These are phyloP conservation scores for Pythium apleroticum DNA, from an alignment of 352 stramenopile genomes.

Conservation along the genomic window DNA sequence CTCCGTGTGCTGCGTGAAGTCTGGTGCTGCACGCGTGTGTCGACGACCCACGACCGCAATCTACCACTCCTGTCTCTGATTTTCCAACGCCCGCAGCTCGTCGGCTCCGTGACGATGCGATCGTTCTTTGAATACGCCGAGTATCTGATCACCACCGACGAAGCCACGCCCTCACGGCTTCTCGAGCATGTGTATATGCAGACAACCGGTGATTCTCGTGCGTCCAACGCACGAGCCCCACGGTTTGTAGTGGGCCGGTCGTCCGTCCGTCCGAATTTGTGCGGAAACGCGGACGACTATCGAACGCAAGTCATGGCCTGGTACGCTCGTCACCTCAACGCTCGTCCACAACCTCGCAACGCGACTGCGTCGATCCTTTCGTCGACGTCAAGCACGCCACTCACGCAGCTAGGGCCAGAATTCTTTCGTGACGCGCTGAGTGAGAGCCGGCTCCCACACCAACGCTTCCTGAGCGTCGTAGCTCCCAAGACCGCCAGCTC, in stretches of 20 bases:
- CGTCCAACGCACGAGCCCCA: not conserved
- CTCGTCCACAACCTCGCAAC: not conserved
- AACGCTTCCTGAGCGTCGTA: slow-evolving; percentile 70
- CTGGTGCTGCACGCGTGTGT: slow-evolving; percentile 12
- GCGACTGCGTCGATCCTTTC: not conserved
- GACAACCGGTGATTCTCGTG: not conserved
- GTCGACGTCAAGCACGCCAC: not conserved
- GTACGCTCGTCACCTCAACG: slow-evolving; percentile 19
- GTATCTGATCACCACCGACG: slow-evolving; percentile 46
- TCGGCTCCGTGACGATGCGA: slow-evolving; percentile 42
- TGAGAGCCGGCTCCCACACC: slow-evolving; percentile 40
- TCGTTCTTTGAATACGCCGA: slow-evolving; percentile 71
- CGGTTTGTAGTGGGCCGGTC: slow-evolving; percentile 17
- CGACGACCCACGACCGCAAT: slow-evolving; percentile 10
- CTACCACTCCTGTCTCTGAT: slow-evolving; percentile 27
- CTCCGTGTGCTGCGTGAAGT: slow-evolving; percentile 18
- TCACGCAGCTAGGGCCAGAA: slow-evolving; percentile 37
- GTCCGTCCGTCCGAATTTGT: slow-evolving; percentile 5
- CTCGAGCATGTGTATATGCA: slow-evolving; percentile 57
- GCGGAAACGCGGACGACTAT: slow-evolving; percentile 19
- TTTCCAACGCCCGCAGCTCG: slow-evolving; percentile 32
- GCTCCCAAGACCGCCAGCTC: slow-evolving; percentile 49
- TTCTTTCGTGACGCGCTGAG: slow-evolving; percentile 55
- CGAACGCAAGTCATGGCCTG: slow-evolving; percentile 12
- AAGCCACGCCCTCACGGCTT: slow-evolving; percentile 37